Conservation (phyloP, 176 grass and related monocot genomes). For the Triticum dicoccoides region DNA sequence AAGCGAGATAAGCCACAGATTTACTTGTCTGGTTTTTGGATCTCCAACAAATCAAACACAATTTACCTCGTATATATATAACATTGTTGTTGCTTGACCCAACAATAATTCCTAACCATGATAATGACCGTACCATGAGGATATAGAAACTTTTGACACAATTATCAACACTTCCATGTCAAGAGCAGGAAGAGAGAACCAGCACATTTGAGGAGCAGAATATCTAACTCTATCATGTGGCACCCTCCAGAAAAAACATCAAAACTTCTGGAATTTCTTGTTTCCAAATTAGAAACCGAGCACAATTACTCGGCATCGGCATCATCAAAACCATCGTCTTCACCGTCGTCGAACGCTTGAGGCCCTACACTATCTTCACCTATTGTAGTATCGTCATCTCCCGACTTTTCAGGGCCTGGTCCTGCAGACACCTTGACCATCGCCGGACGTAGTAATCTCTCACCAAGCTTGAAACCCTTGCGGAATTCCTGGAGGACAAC, state of each 20-base stretch:
- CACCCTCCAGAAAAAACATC: slow-evolving; percentile 40
- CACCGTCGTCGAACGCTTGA: slow-evolving; percentile 9
- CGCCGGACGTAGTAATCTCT: slow-evolving; percentile 73
- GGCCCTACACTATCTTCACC: slow-evolving; percentile 58
- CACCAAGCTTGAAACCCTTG: slow-evolving; percentile 87
- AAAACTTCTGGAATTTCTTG: slow-evolving; percentile 45
- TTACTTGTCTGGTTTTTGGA: neutral
- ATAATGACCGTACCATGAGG: neutral
- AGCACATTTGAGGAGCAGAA: slow-evolving; percentile 11
- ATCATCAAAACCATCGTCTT: slow-evolving; percentile 36
- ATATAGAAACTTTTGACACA: slow-evolving; percentile 13
- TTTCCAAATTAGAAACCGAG: slow-evolving; percentile 22
- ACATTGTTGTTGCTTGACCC: neutral
- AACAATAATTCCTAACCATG: slow-evolving; percentile 23
- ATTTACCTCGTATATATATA: neutral
- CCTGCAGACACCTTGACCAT: slow-evolving; percentile 97
- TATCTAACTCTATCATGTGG: slow-evolving; percentile 36
- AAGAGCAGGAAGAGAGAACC: slow-evolving; percentile 21
- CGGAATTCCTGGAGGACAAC: slow-evolving; percentile 93
- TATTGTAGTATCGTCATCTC: slow-evolving; percentile 19
- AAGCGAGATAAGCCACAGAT: neutral
- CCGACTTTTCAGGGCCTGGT: slow-evolving; percentile 59
- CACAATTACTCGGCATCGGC: slow-evolving; percentile 31
- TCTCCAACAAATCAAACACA: neutral
- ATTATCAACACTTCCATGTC: slow-evolving; percentile 28